These are phyloP conservation scores for Chlorencoelia australis DNA, from an alignment of 2,329 filamentous ascomycete genomes.

Conservation along the genomic window DNA sequence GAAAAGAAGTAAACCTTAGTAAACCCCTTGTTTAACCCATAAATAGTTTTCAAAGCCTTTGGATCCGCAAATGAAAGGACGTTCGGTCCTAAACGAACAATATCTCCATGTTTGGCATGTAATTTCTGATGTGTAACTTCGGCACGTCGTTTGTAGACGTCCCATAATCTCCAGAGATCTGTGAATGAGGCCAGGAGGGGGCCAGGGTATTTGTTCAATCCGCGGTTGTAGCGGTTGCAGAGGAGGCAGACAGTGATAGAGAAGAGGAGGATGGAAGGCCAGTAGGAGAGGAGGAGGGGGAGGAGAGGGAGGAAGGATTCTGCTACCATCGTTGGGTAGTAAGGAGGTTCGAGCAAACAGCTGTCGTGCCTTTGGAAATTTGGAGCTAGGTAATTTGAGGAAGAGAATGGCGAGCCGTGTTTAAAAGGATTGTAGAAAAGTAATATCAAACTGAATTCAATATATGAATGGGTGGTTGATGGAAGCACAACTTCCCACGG, in stretches of 20 bases:
- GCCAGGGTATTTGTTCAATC: slow-evolving; percentile 63
- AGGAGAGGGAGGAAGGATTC: too few relatives aligned
- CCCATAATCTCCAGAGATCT: slow-evolving; percentile 65
- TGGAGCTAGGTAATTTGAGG: too few relatives aligned
- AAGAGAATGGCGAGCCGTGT: too few relatives aligned
- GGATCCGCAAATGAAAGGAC: slow-evolving; percentile 64
- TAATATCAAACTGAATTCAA: too few relatives aligned
- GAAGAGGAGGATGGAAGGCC: slow-evolving; percentile 31
- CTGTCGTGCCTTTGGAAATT: too few relatives aligned
- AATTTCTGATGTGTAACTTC: slow-evolving; percentile 59
- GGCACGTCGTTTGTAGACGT: slow-evolving; percentile 53
- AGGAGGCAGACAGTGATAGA: slow-evolving; percentile 33
- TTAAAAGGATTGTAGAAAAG: too few relatives aligned
- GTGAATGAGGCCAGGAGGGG: slow-evolving; percentile 58
- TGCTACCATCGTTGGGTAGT: too few relatives aligned
- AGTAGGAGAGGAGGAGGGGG: slow-evolving; percentile 30
- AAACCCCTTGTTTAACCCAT: slow-evolving; percentile 74
- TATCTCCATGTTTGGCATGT: slow-evolving; percentile 61
- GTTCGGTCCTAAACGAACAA: slow-evolving; percentile 69
- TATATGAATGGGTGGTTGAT: too few relatives aligned
- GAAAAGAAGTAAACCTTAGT: slow-evolving; percentile 47
- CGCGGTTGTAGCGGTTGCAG: slow-evolving; percentile 42
- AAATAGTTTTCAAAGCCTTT: slow-evolving; percentile 63
- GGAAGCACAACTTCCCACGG: too few relatives aligned
- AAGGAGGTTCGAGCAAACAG: too few relatives aligned